A percentile compares a stretch with the other conserved stretches of the same genome.
phyloP scores from a whole-genome alignment of 139 green algal genomes.

The Chlorella sp. region DNA sequence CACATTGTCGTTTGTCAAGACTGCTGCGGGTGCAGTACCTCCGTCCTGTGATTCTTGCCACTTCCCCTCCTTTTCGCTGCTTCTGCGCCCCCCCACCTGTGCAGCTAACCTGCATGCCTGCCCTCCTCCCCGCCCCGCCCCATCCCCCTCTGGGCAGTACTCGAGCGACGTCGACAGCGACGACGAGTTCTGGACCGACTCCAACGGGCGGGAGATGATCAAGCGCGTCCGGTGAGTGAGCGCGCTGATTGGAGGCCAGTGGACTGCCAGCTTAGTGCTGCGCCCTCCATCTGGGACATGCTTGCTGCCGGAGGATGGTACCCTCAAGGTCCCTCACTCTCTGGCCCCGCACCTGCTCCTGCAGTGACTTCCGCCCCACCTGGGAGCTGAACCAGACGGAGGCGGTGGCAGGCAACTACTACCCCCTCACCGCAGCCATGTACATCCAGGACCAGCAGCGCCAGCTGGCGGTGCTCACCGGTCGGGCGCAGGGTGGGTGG shows the following conservation, averaged over 20 bases:
- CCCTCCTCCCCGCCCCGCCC: too few relatives aligned
- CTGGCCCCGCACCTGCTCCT: too few relatives aligned
- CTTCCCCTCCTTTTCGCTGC: too few relatives aligned
- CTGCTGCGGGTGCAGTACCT: neutral
- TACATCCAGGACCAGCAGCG: slow-evolving; percentile 47
- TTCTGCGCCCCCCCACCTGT: too few relatives aligned
- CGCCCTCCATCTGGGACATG: neutral
- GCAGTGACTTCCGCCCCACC: slow-evolving; percentile 57
- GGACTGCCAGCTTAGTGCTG: neutral
- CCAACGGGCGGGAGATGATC: slow-evolving; percentile 80
- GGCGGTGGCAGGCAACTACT: slow-evolving; percentile 77
- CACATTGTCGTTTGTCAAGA: neutral
- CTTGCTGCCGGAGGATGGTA: neutral
- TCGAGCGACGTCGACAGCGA: slow-evolving; percentile 29
- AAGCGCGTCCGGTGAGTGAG: slow-evolving; percentile 32
- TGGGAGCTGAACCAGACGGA: slow-evolving; percentile 73
- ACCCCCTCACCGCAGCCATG: slow-evolving; percentile 74
- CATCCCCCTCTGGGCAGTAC: slow-evolving; percentile 33
- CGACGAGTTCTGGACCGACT: slow-evolving; percentile 70
- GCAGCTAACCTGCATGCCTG: neutral
- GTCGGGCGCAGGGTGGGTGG: slow-evolving; percentile 67
- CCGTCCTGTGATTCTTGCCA: neutral
- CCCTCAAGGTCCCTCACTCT: too few relatives aligned
- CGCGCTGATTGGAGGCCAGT: too few relatives aligned
- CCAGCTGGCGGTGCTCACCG: slow-evolving; percentile 65